Percentiles rank a stretch among this genome's conserved stretches.
These are phyloP conservation scores for Vaccinium vitisidaea DNA, from an alignment of 148 eudicot species.

Conservation along the genomic window DNA sequence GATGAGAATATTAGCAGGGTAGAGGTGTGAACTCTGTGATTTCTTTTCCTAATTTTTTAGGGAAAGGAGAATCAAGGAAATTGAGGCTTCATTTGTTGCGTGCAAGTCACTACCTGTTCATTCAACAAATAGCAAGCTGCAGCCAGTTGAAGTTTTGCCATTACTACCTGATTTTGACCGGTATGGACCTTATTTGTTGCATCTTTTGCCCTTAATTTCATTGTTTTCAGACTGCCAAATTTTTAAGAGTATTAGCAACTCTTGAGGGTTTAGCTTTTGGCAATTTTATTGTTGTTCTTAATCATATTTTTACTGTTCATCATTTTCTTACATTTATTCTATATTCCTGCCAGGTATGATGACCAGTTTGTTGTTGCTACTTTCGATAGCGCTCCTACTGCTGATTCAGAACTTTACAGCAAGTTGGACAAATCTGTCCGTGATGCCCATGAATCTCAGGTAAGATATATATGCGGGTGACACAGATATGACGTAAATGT, in stretches of 20 bases:
- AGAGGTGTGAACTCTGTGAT: background rate
- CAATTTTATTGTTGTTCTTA: background rate
- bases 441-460: conserved; percentile 67
- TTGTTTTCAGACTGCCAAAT: background rate
- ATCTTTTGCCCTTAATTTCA: background rate
- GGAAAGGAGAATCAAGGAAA: conserved; percentile 78
- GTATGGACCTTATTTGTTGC: conserved; percentile 35
- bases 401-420: conserved; percentile 76
- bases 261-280: background rate
- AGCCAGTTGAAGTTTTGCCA: conserved; percentile 80
- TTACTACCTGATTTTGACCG: conserved; percentile 86
- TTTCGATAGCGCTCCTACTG: conserved; percentile 92
- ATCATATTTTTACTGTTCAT: background rate
- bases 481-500: background rate
- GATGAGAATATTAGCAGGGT: background rate
- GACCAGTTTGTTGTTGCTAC: conserved; percentile 70
- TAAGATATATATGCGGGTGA: conserved; percentile 18
- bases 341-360: conserved; percentile 48
- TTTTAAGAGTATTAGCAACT: background rate
- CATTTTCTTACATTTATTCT: background rate
- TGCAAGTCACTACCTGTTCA: conserved; percentile 83
- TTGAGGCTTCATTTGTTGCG: conserved; percentile 81
- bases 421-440: conserved; percentile 60
- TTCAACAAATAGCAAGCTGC: conserved; percentile 65
- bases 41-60: conserved; percentile 35